These are phyloP conservation scores for Rhizomucor miehei DNA, from an alignment of 371 early-diverging fungal genomes.

Conservation along the genomic window DNA sequence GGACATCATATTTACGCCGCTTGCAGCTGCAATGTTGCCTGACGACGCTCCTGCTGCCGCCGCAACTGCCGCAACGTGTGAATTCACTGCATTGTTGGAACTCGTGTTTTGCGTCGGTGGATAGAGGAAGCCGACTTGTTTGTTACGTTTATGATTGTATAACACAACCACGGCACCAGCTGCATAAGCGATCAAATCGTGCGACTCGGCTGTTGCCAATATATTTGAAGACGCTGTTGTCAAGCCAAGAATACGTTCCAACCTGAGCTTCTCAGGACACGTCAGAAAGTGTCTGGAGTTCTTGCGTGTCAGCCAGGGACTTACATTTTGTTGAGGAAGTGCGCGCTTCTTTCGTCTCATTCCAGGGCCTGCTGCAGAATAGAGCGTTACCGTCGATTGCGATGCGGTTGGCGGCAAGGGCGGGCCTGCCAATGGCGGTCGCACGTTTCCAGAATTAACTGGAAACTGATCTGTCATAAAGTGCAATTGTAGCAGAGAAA, in stretches of 20 bases:
- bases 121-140: conserved; percentile 64
- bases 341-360: conserved; percentile 25
- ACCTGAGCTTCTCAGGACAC: conserved; percentile 41
- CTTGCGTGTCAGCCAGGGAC: not conserved
- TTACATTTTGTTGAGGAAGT: conserved; percentile 23
- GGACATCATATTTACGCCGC: conserved; percentile 7
- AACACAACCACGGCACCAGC: conserved; percentile 75
- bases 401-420: conserved; percentile 20
- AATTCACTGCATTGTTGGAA: conserved; percentile 6
- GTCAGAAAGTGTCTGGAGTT: not conserved
- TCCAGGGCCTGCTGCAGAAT: conserved; percentile 5
- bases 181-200: conserved; percentile 70
- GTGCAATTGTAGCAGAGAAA: not conserved
- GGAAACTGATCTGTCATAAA: conserved; percentile 41
- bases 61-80: conserved; percentile 15
- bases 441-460: conserved; percentile 47
- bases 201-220: conserved; percentile 52
- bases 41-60: conserved; percentile 1
- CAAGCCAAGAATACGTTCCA: conserved; percentile 64
- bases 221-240: conserved; percentile 57
- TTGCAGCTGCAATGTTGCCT: not conserved
- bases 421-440: conserved; percentile 32
- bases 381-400: conserved; percentile 4
- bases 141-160: conserved; percentile 67
- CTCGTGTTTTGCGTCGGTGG: conserved; percentile 23